Evolutionary conservation across 2,329 filamentous ascomycete genomes (phyloP), one percentile per base, ranked within the genome.

Genomic region (Stagonosporopsis cucurbitacearum): DNA sequence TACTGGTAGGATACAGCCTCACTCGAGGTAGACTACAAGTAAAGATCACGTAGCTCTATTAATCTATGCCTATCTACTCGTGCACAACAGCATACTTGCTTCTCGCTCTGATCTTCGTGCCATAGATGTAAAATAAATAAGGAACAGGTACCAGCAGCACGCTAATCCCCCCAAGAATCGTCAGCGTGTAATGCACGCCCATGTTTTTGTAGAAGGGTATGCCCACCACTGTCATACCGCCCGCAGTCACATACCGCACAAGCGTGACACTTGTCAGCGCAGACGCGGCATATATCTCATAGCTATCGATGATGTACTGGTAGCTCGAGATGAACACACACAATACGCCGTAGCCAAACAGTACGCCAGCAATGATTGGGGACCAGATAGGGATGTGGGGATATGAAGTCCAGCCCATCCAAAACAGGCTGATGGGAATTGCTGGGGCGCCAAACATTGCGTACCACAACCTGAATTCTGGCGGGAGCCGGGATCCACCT

Each of bases 281-380:
- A 3, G 74, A 78, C 1, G 81, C 83, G 0, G 82, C 78, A 58
- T 83, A 84, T 7, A 76, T 76, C 39, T 81, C 80, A 61, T 86
- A 86, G 9, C 76, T 77, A 60, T 86, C 83, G 54, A 86, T 85
- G 48, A 86, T 81, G 64, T 86, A 86, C 74, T 83, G 72, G 54
- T 83, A 84, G 9, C 73, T 77, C 45, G 73, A 76, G 58, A 83
- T 78, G 65, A 82, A 84, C 11, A 60, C 43, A 15, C 51, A 52
- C 7, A 59, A 17, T 3, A 55, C 43, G 6, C 51, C 57, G 15
- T 52, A 51, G 15, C 57, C 57, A 22, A 59, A 55, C 8, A 59
- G 22, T 11, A 59, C 47, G 15, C 44, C 39, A 6, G 51, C 57
- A 4, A 45, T 12, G 3, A 59, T 33, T 3, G 41, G 50, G 13